Evolutionary conservation across 495 filamentous ascomycete genomes (phyloP).

Genomic region (Amphirosellinia nigrospora): DNA sequence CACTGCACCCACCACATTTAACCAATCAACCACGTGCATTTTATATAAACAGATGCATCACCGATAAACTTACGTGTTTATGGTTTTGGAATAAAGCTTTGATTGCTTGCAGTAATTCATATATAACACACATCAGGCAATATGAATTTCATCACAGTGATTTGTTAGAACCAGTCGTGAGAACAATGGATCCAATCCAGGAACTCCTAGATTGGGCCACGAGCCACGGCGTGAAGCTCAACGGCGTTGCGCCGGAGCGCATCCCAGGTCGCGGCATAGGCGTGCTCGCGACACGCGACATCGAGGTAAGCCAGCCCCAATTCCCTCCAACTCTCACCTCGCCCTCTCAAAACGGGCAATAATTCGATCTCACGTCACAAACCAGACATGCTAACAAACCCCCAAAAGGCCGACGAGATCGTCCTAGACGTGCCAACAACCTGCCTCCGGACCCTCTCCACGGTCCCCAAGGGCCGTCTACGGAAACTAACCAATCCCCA

Average conservation of each 20-base stretch:
- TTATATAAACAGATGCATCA: not conserved
- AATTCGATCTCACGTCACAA: not conserved
- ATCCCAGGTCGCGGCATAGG: conserved; percentile 74
- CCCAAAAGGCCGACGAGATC: conserved; percentile 54
- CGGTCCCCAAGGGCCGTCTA: conserved; percentile 60
- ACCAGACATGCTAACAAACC: not conserved
- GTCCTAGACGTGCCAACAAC: conserved; percentile 68
- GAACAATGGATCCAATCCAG: conserved; percentile 44
- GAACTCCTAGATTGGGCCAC: conserved; percentile 68
- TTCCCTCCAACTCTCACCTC: not conserved
- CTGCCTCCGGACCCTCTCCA: conserved; percentile 66
- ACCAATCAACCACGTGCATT: conserved; percentile 4
- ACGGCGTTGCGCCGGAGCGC: conserved; percentile 63
- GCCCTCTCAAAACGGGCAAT: not conserved
- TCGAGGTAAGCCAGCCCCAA: conserved; percentile 58
- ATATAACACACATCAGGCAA: not conserved
- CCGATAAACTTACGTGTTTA: not conserved
- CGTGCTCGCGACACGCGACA: conserved; percentile 68
- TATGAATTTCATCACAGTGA: not conserved
- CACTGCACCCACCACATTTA: conserved; percentile 19
- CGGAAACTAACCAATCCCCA: conserved; percentile 49
- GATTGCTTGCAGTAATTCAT: not conserved
- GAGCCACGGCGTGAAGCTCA: conserved; percentile 60
- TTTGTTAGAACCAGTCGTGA: not conserved
- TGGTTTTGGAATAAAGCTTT: not conserved